Conservation (phyloP, 768 basidiomycete species). For the Nevesoporus exiguus region DNA sequence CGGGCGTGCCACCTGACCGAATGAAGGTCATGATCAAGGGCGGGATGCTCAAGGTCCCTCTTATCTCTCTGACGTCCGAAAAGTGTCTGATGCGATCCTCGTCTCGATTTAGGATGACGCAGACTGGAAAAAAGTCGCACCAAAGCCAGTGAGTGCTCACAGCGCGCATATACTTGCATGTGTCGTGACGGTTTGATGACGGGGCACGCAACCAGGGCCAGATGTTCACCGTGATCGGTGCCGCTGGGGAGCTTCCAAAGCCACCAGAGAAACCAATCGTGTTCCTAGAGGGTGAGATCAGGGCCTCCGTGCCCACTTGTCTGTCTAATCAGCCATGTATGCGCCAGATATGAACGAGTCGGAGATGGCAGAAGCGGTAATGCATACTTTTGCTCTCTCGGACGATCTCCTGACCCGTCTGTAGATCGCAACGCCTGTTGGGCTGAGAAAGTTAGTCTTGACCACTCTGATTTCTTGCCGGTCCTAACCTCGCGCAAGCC, state of each 20-base stretch:
- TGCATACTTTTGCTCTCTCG: conserved; percentile 16
- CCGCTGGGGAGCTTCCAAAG: conserved; percentile 88
- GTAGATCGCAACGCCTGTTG: conserved; percentile 77
- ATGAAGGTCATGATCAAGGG: conserved; percentile 99
- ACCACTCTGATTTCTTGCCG: neutral
- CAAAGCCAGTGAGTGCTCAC: conserved; percentile 64
- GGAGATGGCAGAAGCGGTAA: conserved; percentile 75
- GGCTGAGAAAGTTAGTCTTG: conserved; percentile 62
- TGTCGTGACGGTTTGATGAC: conserved; percentile 1
- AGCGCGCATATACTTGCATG: neutral
- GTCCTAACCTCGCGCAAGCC: conserved; percentile 30
- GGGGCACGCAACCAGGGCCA: conserved; percentile 58
- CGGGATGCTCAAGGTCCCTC: conserved; percentile 75
- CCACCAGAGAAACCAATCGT: conserved; percentile 74
- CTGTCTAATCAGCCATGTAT: conserved; percentile 15
- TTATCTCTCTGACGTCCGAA: neutral
- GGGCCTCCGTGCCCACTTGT: neutral
- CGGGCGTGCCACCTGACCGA: conserved; percentile 83
- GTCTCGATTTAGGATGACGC: conserved; percentile 68
- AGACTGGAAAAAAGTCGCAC: conserved; percentile 77
- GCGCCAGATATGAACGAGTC: conserved; percentile 78
- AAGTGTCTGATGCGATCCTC: neutral
- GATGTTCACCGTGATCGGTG: conserved; percentile 90
- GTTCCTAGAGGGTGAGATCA: conserved; percentile 74
- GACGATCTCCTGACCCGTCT: neutral